Conservation (phyloP, 495 filamentous ascomycete genomes). For the Rostrohypoxylon terebratum region DNA sequence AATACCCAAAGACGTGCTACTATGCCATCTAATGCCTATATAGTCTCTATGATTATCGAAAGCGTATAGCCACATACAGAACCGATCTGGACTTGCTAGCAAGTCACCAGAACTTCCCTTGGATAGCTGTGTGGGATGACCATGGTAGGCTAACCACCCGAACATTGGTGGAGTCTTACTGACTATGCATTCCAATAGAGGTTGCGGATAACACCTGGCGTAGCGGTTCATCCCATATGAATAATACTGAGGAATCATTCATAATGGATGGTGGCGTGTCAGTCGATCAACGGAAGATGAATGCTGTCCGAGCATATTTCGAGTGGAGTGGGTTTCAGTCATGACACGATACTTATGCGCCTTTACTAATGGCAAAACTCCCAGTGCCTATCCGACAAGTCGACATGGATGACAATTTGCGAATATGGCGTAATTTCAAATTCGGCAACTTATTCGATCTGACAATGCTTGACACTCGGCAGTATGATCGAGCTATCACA, state of each 20-base stretch:
- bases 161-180: neutral
- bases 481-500: slow-evolving; percentile 69
- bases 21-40: slow-evolving; percentile 27
- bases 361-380: neutral
- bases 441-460: slow-evolving; percentile 71
- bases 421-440: slow-evolving; percentile 73
- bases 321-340: slow-evolving; percentile 66
- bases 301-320: slow-evolving; percentile 74
- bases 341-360: neutral
- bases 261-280: slow-evolving; percentile 67
- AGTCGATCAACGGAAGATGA: slow-evolving; percentile 75
- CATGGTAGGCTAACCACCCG: slow-evolving; percentile 56
- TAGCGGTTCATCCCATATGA: slow-evolving; percentile 64
- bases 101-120: slow-evolving; percentile 66
- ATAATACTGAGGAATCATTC: slow-evolving; percentile 74
- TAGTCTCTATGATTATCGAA: slow-evolving; percentile 69
- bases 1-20: slow-evolving; percentile 27
- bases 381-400: slow-evolving; percentile 62
- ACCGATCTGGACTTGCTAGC: slow-evolving; percentile 68
- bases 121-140: slow-evolving; percentile 77
- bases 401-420: slow-evolving; percentile 73
- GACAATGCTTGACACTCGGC: slow-evolving; percentile 73
- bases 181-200: slow-evolving; percentile 53
- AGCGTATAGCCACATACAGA: slow-evolving; percentile 68
- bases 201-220: slow-evolving; percentile 73